A percentile compares a stretch with the other conserved stretches of the same genome.
Evolutionary conservation across 306 rosid species (phyloP).

Genomic region (Castanea mollissima): DNA sequence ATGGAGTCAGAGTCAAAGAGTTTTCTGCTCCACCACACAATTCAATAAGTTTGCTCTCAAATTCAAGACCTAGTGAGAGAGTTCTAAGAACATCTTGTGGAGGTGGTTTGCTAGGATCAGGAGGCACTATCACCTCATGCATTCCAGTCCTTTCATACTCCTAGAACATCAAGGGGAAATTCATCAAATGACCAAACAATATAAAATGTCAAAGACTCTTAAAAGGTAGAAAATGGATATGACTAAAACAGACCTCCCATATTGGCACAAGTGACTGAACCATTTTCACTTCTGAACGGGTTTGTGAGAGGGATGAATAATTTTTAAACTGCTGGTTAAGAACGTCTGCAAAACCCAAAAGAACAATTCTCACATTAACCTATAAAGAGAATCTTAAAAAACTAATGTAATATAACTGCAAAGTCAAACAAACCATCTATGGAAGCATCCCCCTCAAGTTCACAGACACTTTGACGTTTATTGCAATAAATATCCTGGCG

Average conservation of each 20-base stretch:
- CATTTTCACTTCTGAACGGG: constrained; percentile 72
- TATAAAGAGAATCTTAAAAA: not conserved
- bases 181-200: constrained; percentile 11
- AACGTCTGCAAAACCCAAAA: constrained; percentile 60
- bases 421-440: constrained; percentile 10
- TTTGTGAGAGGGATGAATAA: constrained; percentile 84
- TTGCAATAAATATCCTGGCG: too few relatives aligned
- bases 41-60: constrained; percentile 42
- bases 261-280: constrained; percentile 13
- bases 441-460: too few relatives aligned
- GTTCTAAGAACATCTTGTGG: constrained; percentile 39
- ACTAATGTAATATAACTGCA: not conserved
- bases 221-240: constrained; percentile 15
- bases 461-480: too few relatives aligned
- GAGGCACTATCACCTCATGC: constrained; percentile 41
- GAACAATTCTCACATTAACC: constrained; percentile 6
- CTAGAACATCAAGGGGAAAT: constrained; percentile 37
- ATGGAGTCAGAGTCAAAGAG: too few relatives aligned
- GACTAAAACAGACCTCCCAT: constrained; percentile 16
- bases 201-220: constrained; percentile 11
- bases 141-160: constrained; percentile 59
- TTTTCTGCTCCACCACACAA: constrained; percentile 35
- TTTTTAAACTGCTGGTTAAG: constrained; percentile 76
- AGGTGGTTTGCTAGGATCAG: constrained; percentile 68
- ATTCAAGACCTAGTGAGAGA: constrained; percentile 17